Conservation (phyloP, 225 moss, liverwort and hornwort species). For the Anthoceros angustus region DNA sequence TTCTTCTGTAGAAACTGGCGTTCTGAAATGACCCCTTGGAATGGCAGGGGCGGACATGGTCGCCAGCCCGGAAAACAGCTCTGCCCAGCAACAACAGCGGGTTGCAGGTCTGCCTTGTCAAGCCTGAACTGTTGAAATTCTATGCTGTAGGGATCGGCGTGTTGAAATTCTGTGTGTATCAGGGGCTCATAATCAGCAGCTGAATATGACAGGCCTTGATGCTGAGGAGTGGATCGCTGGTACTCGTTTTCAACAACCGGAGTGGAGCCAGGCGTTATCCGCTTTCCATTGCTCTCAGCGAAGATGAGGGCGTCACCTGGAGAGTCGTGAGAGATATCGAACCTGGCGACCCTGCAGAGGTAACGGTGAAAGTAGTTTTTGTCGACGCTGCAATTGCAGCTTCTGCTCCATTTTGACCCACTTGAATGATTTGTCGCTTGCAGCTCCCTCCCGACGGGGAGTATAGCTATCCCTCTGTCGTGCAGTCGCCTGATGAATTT, state of each 20-base stretch:
- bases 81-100: slow-evolving; percentile 3
- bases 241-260: background rate
- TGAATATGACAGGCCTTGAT: background rate
- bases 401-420: background rate
- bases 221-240: background rate
- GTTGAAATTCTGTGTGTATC: no score
- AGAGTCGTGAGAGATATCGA: background rate
- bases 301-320: background rate
- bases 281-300: background rate
- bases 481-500: background rate
- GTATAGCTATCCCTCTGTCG: background rate
- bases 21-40: background rate
- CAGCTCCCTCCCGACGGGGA: slow-evolving; percentile 1
- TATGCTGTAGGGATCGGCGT: no score
- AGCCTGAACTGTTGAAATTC: no score
- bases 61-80: background rate
- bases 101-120: background rate
- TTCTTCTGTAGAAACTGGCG: no score
- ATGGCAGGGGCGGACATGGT: background rate
- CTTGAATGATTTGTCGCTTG: background rate
- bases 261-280: background rate
- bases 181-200: no score
- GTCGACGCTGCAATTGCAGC: background rate
- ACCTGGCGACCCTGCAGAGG: background rate
- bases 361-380: background rate